Evolutionary conservation across 1,284 basidiomycete species (phyloP).

Genomic region (Fomitiporia mediterranea): DNA sequence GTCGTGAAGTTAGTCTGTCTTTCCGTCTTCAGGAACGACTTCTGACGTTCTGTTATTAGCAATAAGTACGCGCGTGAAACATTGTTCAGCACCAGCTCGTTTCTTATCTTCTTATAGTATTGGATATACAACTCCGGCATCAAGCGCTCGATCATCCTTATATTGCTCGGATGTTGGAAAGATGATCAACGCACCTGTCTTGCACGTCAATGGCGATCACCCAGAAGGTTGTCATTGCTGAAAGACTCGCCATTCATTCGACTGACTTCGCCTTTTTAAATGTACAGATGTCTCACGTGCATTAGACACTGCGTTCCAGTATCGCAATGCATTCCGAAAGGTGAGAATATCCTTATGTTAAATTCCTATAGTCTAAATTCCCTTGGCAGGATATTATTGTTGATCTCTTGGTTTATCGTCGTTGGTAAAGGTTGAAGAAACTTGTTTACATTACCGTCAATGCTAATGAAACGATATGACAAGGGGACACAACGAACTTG

Average conservation of each 20-base stretch:
- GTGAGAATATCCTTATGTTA: constrained; percentile 26
- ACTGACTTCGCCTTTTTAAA: constrained; percentile 1
- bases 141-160: constrained; percentile 74
- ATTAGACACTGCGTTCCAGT: constrained; percentile 76
- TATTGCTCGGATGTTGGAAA: constrained; percentile 90
- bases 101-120: constrained; percentile 46
- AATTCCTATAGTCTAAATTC: constrained; percentile 1
- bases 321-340: constrained; percentile 80
- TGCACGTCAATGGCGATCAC: constrained; percentile 91
- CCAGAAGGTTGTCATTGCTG: constrained; percentile 62
- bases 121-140: constrained; percentile 85
- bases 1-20: constrained; percentile 75
- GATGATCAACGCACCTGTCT: constrained; percentile 82
- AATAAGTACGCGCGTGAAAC: constrained; percentile 42
- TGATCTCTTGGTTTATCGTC: constrained; percentile 82
- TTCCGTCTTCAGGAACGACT: not conserved
- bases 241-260: constrained; percentile 1
- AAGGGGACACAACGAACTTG: constrained; percentile 86
- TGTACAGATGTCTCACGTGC: constrained; percentile 68
- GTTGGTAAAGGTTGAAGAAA: too few species aligned
- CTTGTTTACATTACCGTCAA: too few species aligned
- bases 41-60: constrained; percentile 30
- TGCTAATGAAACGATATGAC: too few species aligned
- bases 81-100: not conserved
- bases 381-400: constrained; percentile 68